A percentile compares a stretch with the other conserved stretches of the same genome.
These are phyloP conservation scores for Triangularia setosa DNA, from an alignment of 2,329 filamentous ascomycete species.

Conservation along the genomic window DNA sequence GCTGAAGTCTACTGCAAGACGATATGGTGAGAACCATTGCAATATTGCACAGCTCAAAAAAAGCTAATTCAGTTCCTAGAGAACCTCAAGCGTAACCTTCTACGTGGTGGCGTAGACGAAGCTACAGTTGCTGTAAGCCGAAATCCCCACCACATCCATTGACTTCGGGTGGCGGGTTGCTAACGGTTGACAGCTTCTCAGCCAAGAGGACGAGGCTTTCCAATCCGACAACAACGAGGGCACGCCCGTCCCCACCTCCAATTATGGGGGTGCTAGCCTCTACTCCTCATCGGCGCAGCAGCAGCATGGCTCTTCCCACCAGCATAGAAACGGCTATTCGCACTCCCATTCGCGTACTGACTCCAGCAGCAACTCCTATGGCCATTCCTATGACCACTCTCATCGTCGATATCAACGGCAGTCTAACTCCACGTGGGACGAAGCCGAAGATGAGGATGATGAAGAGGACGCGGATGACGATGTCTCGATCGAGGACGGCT, in stretches of 20 bases:
- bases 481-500: not conserved
- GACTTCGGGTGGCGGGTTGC: not conserved
- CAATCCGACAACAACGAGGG: constrained; percentile 21
- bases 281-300: constrained; percentile 2
- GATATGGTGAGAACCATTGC: constrained; percentile 47
- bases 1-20: constrained; percentile 48
- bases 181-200: constrained; percentile 26
- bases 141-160: not conserved
- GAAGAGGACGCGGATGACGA: constrained; percentile 21
- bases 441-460: constrained; percentile 19
- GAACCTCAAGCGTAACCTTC: constrained; percentile 47
- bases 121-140: constrained; percentile 43
- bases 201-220: constrained; percentile 29
- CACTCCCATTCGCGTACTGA: constrained; percentile 1
- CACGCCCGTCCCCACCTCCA: constrained; percentile 15
- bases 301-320: not conserved
- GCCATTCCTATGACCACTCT: constrained; percentile 2
- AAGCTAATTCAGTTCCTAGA: constrained; percentile 28
- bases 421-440: constrained; percentile 20
- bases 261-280: constrained; percentile 20
- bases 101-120: constrained; percentile 45
- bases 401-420: constrained; percentile 10
- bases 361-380: not conserved
- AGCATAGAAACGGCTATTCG: constrained; percentile 5
- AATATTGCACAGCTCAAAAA: not conserved